phyloP scores from a whole-genome alignment of 2,329 filamentous ascomycete species.

The Beauveria asiatica region DNA sequence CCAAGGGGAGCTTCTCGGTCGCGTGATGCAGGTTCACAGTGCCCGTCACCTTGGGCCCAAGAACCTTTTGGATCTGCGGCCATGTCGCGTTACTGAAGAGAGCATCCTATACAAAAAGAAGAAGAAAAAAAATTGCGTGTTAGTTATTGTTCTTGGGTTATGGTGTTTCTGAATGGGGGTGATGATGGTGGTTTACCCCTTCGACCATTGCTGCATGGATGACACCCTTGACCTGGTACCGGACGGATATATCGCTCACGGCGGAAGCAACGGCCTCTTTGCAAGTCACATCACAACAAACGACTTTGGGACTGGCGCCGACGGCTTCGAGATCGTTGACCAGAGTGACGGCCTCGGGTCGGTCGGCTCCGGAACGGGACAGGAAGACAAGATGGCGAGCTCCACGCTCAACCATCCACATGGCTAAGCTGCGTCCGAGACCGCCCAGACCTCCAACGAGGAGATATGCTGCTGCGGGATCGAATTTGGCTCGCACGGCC shows the following conservation, averaged over 20 bases:
- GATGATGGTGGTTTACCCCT: too few species aligned
- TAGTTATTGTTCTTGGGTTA: neutral
- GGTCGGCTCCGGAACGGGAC: slow-evolving; percentile 18
- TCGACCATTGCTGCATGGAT: slow-evolving; percentile 32
- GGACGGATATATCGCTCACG: neutral
- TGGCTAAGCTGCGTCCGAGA: slow-evolving; percentile 18
- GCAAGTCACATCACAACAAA: slow-evolving; percentile 24
- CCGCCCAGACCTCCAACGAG: slow-evolving; percentile 22
- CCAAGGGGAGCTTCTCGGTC: slow-evolving; percentile 14
- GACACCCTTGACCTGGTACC: slow-evolving; percentile 21
- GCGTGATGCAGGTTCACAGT: slow-evolving; percentile 18
- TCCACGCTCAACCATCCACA: slow-evolving; percentile 18
- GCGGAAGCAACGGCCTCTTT: slow-evolving; percentile 18
- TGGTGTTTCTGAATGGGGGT: too few species aligned
- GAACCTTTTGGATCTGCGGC: neutral
- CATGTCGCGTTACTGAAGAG: neutral
- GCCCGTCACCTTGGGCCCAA: slow-evolving; percentile 19
- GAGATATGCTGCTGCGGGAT: slow-evolving; percentile 18
- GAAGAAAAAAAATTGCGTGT: neutral
- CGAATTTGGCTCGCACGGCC: neutral
- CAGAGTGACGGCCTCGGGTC: slow-evolving; percentile 11
- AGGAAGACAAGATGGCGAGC: slow-evolving; percentile 23
- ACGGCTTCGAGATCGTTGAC: slow-evolving; percentile 15
- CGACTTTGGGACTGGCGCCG: slow-evolving; percentile 14
- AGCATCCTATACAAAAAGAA: neutral